Base-by-base conservation (phyloP, 257 asterid genomes). In the Fraxinus americana region DNA sequence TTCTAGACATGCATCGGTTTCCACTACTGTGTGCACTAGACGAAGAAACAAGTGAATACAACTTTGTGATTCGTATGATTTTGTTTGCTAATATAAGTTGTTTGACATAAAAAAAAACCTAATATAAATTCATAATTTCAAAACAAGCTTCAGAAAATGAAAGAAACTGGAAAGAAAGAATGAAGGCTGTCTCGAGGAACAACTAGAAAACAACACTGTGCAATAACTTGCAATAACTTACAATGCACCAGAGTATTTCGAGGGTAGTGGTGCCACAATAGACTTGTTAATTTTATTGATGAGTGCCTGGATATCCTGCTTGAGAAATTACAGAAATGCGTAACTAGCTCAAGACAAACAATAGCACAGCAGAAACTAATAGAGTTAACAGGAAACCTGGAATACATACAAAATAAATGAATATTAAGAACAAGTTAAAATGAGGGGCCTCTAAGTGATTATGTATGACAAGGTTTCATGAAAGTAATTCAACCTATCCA, bases 231-330 rank as follows among this genome's bases (percentile, higher is more conserved):
- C 75, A 70, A 66, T 78, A 72, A 86, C 96, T 88, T 83, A 93
- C 98, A 86, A 86, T 88, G 90, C 87, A 77, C 96, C 94, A 76
- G 98, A 93, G 82, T 93, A 93, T 81, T 86, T 88, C 61, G 94
- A 80, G 59, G 97, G 98, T 63, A 92, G 86, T 32, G 97, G 96
- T 21, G 95, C 95, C 77, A 90, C 96, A 41, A 92, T 92, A 27
- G 94, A 93, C 92, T 92, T 93, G 88, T 90, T 90, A 81, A 93
- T 93, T 88, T 89, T 86, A 87, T 90, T 93, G 89, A 93, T 93
- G 82, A 91, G 97, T 77, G 98, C 98, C 85, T 91, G 94, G 89
- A 93, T 93, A 79, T 93, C 98, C 96, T 93, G 91, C 66, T 50
- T 82, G 82, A 81, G 32, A 25, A 86, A 65, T 73, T 45, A 72